These are phyloP conservation scores for Gloeopeniophorella convolvens DNA, from an alignment of 768 basidiomycete genomes.

Conservation along the genomic window DNA sequence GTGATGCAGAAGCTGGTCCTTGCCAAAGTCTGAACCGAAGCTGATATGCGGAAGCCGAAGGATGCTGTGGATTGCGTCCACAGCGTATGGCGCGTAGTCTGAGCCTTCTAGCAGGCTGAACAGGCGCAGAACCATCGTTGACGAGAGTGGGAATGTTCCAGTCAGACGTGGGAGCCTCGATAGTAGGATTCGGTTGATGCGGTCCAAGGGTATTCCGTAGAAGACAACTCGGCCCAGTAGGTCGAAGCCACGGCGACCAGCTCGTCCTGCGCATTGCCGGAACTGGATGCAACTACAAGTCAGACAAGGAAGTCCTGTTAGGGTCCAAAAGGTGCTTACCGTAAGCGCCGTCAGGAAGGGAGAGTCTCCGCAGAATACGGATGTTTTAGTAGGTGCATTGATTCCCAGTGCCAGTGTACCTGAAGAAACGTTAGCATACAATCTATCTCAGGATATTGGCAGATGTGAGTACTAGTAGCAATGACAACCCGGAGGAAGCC, in stretches of 20 bases:
- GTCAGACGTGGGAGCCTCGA: slow-evolving; percentile 57
- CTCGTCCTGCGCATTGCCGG: slow-evolving; percentile 68
- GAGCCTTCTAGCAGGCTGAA: slow-evolving; percentile 64
- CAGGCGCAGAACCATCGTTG: slow-evolving; percentile 57
- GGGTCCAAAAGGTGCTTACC: slow-evolving; percentile 34
- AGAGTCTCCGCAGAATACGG: slow-evolving; percentile 58
- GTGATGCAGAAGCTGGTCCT: slow-evolving; percentile 55
- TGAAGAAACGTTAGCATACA: slow-evolving; percentile 18
- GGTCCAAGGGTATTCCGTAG: slow-evolving; percentile 58
- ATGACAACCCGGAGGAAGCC: slow-evolving; percentile 61
- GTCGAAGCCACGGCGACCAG: slow-evolving; percentile 67
- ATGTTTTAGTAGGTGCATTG: slow-evolving; percentile 64
- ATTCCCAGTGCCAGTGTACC: slow-evolving; percentile 70
- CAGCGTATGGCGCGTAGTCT: slow-evolving; percentile 40
- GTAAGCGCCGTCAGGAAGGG: slow-evolving; percentile 54
- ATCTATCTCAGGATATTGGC: not conserved
- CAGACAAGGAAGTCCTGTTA: not conserved
- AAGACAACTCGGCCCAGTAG: slow-evolving; percentile 67
- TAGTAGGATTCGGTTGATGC: slow-evolving; percentile 55
- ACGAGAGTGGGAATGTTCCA: slow-evolving; percentile 60
- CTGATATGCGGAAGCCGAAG: slow-evolving; percentile 53
- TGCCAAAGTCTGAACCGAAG: slow-evolving; percentile 48
- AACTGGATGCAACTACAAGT: slow-evolving; percentile 35
- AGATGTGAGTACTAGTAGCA: slow-evolving; percentile 43
- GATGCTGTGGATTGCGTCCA: slow-evolving; percentile 44